Evolutionary conservation across 495 filamentous ascomycete species (phyloP).

Genomic region (Amniculicola lignicola): DNA sequence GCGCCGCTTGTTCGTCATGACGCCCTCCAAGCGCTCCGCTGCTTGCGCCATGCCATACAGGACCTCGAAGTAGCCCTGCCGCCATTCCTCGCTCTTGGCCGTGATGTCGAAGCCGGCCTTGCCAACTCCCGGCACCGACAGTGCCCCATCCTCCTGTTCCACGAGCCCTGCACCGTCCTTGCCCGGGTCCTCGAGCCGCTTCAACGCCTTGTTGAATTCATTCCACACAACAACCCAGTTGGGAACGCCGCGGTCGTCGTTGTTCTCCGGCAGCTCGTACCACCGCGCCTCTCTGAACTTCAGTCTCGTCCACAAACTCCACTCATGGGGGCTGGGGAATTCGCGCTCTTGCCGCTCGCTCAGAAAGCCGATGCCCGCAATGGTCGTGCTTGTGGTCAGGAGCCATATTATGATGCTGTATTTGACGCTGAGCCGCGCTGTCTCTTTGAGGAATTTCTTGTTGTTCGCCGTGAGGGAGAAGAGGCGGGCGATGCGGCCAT

Average conservation of each 20-base stretch:
- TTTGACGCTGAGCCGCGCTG: conserved; percentile 59
- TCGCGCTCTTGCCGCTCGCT: conserved; percentile 67
- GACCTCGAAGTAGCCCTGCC: conserved; percentile 75
- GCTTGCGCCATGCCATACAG: conserved; percentile 72
- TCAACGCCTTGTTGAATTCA: conserved; percentile 53
- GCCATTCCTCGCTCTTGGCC: conserved; percentile 73
- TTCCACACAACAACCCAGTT: conserved; percentile 63
- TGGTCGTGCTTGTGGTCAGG: conserved; percentile 50
- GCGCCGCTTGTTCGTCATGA: conserved; percentile 63
- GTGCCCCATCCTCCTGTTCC: conserved; percentile 54
- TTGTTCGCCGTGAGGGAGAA: conserved; percentile 65
- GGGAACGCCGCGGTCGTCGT: conserved; percentile 46
- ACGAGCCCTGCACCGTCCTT: conserved; percentile 64
- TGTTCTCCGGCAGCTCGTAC: conserved; percentile 50
- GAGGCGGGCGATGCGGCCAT: conserved; percentile 58
- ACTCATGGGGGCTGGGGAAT: conserved; percentile 73
- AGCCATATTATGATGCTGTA: conserved; percentile 57
- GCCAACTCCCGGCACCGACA: conserved; percentile 54
- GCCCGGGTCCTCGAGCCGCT: conserved; percentile 49
- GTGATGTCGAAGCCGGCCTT: conserved; percentile 66
- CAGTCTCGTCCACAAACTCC: conserved; percentile 51
- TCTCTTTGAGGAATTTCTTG: conserved; percentile 62
- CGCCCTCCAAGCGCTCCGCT: conserved; percentile 76
- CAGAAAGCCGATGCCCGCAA: conserved; percentile 57
- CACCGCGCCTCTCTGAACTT: conserved; percentile 29